Conservation (phyloP, 169 alveolate genomes). For the Plasmodium chabaudi region DNA sequence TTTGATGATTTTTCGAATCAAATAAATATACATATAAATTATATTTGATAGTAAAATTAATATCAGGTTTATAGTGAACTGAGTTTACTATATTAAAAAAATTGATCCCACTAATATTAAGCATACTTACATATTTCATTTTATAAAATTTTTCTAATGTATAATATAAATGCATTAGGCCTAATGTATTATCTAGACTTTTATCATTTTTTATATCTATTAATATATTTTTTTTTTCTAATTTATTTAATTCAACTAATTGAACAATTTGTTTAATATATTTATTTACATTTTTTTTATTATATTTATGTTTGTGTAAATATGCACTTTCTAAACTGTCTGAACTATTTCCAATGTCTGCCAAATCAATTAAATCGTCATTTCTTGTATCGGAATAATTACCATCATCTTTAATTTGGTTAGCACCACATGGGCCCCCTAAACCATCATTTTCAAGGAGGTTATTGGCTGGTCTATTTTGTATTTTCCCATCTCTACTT, state of each 20-base stretch:
- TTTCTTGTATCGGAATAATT: neutral
- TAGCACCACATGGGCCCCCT: too few species aligned
- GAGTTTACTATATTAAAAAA: slow-evolving; percentile 45
- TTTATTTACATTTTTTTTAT: slow-evolving; percentile 57
- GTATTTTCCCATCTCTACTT: slow-evolving; percentile 2
- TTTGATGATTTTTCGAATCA: slow-evolving; percentile 35
- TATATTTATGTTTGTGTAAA: slow-evolving; percentile 73
- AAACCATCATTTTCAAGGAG: too few species aligned
- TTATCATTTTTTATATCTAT: slow-evolving; percentile 55
- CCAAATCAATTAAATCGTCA: slow-evolving; percentile 44
- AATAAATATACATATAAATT: slow-evolving; percentile 57
- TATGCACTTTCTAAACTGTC: slow-evolving; percentile 77
- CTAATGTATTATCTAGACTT: slow-evolving; percentile 39
- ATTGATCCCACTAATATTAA: slow-evolving; percentile 35
- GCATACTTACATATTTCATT: slow-evolving; percentile 71
- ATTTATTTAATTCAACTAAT: slow-evolving; percentile 34
- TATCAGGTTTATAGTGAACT: slow-evolving; percentile 55
- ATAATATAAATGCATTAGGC: slow-evolving; percentile 69
- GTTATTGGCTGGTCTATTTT: too few species aligned
- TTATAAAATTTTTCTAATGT: slow-evolving; percentile 66
- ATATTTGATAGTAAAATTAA: slow-evolving; percentile 66
- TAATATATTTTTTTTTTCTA: slow-evolving; percentile 64
- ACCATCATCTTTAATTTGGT: too few species aligned
- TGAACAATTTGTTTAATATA: slow-evolving; percentile 55
- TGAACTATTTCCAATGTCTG: slow-evolving; percentile 45